phyloP scores from a whole-genome alignment of 2,329 filamentous ascomycete genomes.

The Rutstroemia sp. region DNA sequence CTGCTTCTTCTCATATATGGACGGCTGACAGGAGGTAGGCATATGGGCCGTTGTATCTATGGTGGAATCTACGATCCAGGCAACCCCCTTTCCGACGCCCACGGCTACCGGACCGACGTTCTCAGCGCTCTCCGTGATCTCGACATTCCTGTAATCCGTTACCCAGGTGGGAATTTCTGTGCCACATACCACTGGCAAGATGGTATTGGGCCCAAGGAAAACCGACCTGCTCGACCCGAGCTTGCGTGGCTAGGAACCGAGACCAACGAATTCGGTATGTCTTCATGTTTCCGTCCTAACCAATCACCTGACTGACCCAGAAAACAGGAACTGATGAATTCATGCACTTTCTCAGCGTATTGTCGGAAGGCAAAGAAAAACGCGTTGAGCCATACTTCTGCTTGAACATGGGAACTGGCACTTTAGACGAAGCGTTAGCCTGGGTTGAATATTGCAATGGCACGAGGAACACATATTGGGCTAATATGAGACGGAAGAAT shows the following conservation, averaged over 20 bases:
- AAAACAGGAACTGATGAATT: constrained; percentile 64
- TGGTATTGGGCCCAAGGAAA: constrained; percentile 66
- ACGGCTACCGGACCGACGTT: constrained; percentile 75
- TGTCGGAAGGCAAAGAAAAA: constrained; percentile 51
- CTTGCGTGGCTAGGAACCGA: constrained; percentile 74
- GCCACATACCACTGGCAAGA: constrained; percentile 84
- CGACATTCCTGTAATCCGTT: constrained; percentile 68
- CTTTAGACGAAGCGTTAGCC: constrained; percentile 47
- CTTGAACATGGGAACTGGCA: constrained; percentile 75
- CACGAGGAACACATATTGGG: constrained; percentile 69
- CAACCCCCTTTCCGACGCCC: constrained; percentile 62
- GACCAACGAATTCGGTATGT: constrained; percentile 64
- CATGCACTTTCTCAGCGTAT: constrained; percentile 68
- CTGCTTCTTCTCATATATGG: neutral
- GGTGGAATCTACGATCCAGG: constrained; percentile 77
- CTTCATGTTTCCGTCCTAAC: neutral
- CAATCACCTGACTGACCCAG: neutral
- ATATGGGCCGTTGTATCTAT: constrained; percentile 87
- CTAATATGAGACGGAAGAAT: constrained; percentile 69
- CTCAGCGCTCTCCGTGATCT: constrained; percentile 66
- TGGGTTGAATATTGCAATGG: constrained; percentile 88
- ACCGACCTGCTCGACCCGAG: constrained; percentile 57
- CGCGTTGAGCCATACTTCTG: constrained; percentile 72
- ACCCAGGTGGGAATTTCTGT: constrained; percentile 78
- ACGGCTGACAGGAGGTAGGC: constrained; percentile 38